phyloP scores from a whole-genome alignment of 305 asterid species.

The Stenogyne calaminthoides region DNA sequence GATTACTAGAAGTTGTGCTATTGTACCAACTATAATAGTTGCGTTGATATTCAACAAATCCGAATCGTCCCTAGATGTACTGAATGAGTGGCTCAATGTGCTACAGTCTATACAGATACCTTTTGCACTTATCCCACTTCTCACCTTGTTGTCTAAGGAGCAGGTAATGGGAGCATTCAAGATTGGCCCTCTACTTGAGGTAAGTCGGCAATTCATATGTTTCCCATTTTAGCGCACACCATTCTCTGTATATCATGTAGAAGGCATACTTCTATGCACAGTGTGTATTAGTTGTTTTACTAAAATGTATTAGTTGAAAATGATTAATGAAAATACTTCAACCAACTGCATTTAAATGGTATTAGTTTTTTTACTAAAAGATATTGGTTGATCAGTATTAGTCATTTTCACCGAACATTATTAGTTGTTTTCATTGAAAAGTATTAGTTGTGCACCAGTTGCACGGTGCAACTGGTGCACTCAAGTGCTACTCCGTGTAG shows the following conservation, averaged over 20 bases:
- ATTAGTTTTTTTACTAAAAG: background rate
- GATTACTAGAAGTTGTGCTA: constrained; percentile 93
- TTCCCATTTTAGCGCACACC: constrained; percentile 18
- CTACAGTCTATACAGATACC: constrained; percentile 95
- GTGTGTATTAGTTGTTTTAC: background rate
- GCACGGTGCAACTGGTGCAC: background rate
- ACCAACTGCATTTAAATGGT: background rate
- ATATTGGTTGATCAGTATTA: background rate
- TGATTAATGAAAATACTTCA: no score
- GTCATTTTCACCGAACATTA: background rate
- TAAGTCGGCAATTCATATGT: constrained; percentile 29
- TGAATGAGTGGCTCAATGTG: constrained; percentile 97
- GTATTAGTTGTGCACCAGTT: background rate
- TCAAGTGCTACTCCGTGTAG: background rate
- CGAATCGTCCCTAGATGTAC: constrained; percentile 71
- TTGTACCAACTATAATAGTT: constrained; percentile 82
- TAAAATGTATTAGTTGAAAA: background rate
- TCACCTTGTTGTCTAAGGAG: constrained; percentile 88
- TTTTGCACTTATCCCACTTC: constrained; percentile 92
- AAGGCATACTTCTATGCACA: background rate
- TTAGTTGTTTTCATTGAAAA: background rate
- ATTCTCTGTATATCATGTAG: background rate
- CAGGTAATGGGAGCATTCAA: constrained; percentile 78
- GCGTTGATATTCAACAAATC: constrained; percentile 85
- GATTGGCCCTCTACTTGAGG: constrained; percentile 76